A percentile compares a stretch with the other conserved stretches of the same genome.
Conservation (phyloP, 257 asterid species). For the Solanum ossicruentum region DNA sequence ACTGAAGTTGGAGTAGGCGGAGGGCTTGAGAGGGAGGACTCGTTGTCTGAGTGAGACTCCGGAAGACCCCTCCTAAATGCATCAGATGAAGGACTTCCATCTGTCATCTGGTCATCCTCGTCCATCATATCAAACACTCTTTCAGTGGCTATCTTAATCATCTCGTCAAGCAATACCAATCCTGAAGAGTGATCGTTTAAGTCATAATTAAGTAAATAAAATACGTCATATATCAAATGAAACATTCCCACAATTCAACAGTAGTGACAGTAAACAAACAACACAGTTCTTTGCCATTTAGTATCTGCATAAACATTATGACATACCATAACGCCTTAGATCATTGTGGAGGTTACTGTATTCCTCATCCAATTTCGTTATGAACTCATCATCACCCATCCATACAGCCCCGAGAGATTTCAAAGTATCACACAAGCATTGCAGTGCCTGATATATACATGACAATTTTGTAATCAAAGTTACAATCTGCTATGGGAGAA, state of each 20-base stretch:
- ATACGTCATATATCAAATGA: background rate
- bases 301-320: background rate
- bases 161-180: slow-evolving; percentile 53
- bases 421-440: slow-evolving; percentile 43
- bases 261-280: background rate
- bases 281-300: background rate
- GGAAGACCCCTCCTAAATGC: slow-evolving; percentile 30
- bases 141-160: slow-evolving; percentile 53
- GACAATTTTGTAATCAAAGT: background rate
- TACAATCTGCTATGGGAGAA: background rate
- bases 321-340: slow-evolving; percentile 31
- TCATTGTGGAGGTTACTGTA: slow-evolving; percentile 19
- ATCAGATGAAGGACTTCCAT: slow-evolving; percentile 11
- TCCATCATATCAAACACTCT: slow-evolving; percentile 29
- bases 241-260: background rate
- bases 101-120: slow-evolving; percentile 29
- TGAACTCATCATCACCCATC: slow-evolving; percentile 54
- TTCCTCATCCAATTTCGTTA: slow-evolving; percentile 33
- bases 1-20: slow-evolving; percentile 92
- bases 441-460: slow-evolving; percentile 34
- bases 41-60: slow-evolving; percentile 9
- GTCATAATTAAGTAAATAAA: background rate
- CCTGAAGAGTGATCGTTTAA: slow-evolving; percentile 17
- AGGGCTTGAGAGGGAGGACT: slow-evolving; percentile 5
- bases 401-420: slow-evolving; percentile 61